Conservation (phyloP, 2,329 filamentous ascomycete species). For the Xylariaceae sp. region DNA sequence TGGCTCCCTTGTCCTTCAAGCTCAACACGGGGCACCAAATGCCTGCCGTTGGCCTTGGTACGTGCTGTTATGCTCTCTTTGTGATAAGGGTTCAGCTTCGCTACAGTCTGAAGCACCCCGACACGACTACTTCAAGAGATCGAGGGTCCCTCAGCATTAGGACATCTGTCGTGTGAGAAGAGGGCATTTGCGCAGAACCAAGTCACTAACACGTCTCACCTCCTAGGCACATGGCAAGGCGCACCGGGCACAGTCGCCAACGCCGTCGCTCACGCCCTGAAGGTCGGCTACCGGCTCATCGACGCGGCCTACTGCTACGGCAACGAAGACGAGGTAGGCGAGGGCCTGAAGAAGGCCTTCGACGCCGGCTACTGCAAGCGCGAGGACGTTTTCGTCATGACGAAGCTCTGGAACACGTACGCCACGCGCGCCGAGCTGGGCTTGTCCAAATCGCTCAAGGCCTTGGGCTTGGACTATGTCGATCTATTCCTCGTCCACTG, state of each 20-base stretch:
- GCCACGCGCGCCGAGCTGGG: slow-evolving; percentile 64
- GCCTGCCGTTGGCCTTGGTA: slow-evolving; percentile 60
- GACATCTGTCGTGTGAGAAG: too few species aligned
- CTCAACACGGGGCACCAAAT: slow-evolving; percentile 62
- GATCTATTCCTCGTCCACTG: slow-evolving; percentile 83
- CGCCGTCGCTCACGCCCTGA: slow-evolving; percentile 56
- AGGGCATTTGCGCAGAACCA: neutral
- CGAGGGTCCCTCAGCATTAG: too few species aligned
- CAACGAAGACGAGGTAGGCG: slow-evolving; percentile 80
- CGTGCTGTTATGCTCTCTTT: slow-evolving; percentile 14
- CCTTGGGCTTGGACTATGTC: slow-evolving; percentile 73
- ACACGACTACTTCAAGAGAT: too few species aligned
- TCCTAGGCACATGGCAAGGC: slow-evolving; percentile 61
- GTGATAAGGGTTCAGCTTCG: too few species aligned
- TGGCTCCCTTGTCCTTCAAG: slow-evolving; percentile 55
- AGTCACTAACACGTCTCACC: slow-evolving; percentile 4
- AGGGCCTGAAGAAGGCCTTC: slow-evolving; percentile 71
- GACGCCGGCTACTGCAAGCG: slow-evolving; percentile 64
- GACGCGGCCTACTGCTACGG: slow-evolving; percentile 74
- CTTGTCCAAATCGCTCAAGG: slow-evolving; percentile 68
- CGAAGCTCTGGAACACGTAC: slow-evolving; percentile 82
- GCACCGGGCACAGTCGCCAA: slow-evolving; percentile 52
- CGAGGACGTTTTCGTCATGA: slow-evolving; percentile 77
- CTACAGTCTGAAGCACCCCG: too few species aligned
- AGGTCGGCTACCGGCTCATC: slow-evolving; percentile 55